phyloP scores from a whole-genome alignment of 2,329 filamentous ascomycete species.

The Pestalotiopsis sp. region DNA sequence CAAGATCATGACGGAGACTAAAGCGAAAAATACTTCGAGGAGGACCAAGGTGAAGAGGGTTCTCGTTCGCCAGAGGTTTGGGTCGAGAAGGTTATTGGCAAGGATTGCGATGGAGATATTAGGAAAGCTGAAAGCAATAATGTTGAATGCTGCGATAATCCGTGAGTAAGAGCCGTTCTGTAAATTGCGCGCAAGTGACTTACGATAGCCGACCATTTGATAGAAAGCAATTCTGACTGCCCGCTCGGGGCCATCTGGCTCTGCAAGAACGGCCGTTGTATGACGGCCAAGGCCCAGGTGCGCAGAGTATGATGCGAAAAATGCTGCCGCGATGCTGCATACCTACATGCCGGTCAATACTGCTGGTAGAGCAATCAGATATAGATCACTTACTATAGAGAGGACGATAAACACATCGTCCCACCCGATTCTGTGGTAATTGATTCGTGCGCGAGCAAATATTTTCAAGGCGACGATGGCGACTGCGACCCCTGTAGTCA shows the following conservation, averaged over 20 bases:
- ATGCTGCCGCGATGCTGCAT: conserved; percentile 26
- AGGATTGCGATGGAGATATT: conserved; percentile 30
- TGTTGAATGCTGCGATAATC: conserved; percentile 21
- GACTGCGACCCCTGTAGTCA: not conserved
- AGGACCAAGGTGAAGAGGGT: conserved; percentile 22
- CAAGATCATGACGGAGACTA: conserved; percentile 24
- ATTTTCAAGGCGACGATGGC: not conserved
- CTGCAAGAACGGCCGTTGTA: conserved; percentile 24
- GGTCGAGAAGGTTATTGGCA: conserved; percentile 25
- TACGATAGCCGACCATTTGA: conserved; percentile 28
- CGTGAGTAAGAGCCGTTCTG: too few species aligned
- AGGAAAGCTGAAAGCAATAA: conserved; percentile 28
- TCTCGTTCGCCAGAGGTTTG: conserved; percentile 19
- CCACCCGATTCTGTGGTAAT: not conserved
- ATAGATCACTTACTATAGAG: not conserved
- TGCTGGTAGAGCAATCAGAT: not conserved
- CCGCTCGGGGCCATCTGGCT: conserved; percentile 21
- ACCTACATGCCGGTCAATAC: conserved; percentile 12
- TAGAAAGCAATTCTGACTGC: conserved; percentile 19
- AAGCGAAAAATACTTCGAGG: conserved; percentile 24
- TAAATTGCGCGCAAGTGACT: not conserved
- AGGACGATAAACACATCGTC: not conserved
- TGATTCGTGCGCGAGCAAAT: not conserved
- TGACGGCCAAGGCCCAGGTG: conserved; percentile 26
- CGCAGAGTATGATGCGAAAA: conserved; percentile 25